Conservation (phyloP, 352 stramenopile genomes). For the Elongisporangium anandrum region DNA sequence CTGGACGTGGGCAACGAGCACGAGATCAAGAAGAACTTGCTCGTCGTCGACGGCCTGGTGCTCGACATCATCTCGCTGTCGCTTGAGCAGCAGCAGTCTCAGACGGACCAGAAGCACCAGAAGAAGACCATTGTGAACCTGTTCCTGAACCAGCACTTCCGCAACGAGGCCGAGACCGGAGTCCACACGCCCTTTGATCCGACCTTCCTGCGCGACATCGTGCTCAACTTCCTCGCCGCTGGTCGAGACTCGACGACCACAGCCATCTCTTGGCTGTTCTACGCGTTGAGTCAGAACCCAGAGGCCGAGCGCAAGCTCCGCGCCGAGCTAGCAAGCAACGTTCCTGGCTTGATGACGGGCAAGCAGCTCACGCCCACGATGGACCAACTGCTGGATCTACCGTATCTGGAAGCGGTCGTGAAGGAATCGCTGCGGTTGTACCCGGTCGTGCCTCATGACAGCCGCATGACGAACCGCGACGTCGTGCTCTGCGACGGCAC, state of each 20-base stretch:
- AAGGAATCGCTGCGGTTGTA: conserved; percentile 67
- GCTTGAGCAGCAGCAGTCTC: conserved; percentile 5
- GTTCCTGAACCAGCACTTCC: conserved; percentile 6
- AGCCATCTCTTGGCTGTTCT: conserved; percentile 63
- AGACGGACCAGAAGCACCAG: neutral
- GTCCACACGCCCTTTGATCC: conserved; percentile 12
- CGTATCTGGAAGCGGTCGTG: conserved; percentile 60
- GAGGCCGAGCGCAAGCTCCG: conserved; percentile 34
- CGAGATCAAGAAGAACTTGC: conserved; percentile 24
- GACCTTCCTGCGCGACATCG: conserved; percentile 56
- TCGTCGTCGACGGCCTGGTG: conserved; percentile 27
- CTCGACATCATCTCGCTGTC: conserved; percentile 5
- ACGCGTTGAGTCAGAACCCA: conserved; percentile 61
- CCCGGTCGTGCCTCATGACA: conserved; percentile 53
- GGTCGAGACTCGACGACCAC: conserved; percentile 69
- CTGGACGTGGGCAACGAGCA: conserved; percentile 26
- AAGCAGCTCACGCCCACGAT: conserved; percentile 19
- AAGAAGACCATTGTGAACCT: conserved; percentile 12
- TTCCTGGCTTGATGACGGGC: conserved; percentile 22
- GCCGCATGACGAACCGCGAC: conserved; percentile 37
- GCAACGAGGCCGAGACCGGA: neutral
- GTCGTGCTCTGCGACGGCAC: conserved; percentile 61
- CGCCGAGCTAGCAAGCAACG: conserved; percentile 31
- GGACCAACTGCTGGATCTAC: conserved; percentile 42
- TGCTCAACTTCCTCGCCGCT: conserved; percentile 66